Evolutionary conservation across 2,329 filamentous ascomycete species (phyloP).

Genomic region (Bipolaris gigantea): DNA sequence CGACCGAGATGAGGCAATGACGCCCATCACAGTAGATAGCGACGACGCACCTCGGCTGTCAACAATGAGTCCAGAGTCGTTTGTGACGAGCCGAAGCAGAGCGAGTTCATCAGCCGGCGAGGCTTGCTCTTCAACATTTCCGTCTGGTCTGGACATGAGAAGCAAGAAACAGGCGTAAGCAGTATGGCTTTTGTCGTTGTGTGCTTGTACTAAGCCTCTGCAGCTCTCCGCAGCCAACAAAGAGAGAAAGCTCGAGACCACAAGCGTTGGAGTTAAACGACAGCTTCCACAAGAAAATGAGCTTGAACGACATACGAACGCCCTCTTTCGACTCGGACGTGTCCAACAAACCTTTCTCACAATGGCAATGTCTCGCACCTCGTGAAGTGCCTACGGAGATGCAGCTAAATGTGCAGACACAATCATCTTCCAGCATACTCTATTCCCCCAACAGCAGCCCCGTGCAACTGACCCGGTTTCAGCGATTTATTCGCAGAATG

Average conservation of each 20-base stretch:
- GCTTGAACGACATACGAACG: slow-evolving; percentile 6
- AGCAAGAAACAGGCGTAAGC: slow-evolving; percentile 11
- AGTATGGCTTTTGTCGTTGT: background rate
- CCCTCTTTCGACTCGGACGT: slow-evolving; percentile 16
- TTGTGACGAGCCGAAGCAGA: slow-evolving; percentile 28
- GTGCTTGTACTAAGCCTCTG: slow-evolving; percentile 5
- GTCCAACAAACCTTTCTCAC: slow-evolving; percentile 34
- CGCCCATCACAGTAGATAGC: slow-evolving; percentile 23
- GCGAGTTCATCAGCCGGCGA: slow-evolving; percentile 22
- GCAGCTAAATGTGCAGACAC: slow-evolving; percentile 21
- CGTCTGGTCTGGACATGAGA: background rate
- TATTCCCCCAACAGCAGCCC: slow-evolving; percentile 24
- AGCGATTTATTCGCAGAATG: slow-evolving; percentile 60
- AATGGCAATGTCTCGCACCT: slow-evolving; percentile 41
- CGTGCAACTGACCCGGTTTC: slow-evolving; percentile 47
- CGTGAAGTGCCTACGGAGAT: slow-evolving; percentile 18
- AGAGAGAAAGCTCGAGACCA: slow-evolving; percentile 23
- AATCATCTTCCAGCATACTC: slow-evolving; percentile 18
- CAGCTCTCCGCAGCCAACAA: slow-evolving; percentile 21
- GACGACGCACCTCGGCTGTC: slow-evolving; percentile 30
- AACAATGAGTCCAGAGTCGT: slow-evolving; percentile 30
- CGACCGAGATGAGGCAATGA: slow-evolving; percentile 29
- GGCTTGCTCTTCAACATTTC: slow-evolving; percentile 2
- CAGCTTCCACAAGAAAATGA: slow-evolving; percentile 5
- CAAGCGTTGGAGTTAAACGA: slow-evolving; percentile 28